phyloP scores from a whole-genome alignment of 148 eudicot species.

The Mesembryanthemum crystallinum region DNA sequence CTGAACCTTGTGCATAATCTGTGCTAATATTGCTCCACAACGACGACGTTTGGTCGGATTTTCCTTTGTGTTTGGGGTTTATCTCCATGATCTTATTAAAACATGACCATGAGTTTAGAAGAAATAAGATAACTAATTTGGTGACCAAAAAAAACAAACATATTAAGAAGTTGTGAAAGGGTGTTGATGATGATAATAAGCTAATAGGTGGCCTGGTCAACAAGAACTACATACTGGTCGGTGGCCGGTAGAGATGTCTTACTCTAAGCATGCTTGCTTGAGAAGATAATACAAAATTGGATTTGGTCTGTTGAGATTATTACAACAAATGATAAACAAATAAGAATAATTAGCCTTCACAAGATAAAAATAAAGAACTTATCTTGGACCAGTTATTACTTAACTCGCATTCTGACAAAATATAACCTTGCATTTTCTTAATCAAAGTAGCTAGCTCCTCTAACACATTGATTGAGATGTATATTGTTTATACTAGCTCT shows the following conservation, averaged over 20 bases:
- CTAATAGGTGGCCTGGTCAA: not conserved
- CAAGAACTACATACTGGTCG: not conserved
- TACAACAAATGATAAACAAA: not conserved
- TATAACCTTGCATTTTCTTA: not conserved
- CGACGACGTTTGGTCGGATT: not conserved
- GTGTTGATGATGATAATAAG: too few species aligned
- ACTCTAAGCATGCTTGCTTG: not conserved
- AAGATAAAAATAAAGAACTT: not conserved
- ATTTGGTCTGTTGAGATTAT: slow-evolving; percentile 4
- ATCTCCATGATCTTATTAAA: not conserved
- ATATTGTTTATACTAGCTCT: not conserved
- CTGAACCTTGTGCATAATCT: not conserved
- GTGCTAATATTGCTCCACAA: not conserved
- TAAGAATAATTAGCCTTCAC: too few species aligned
- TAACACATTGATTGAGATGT: not conserved
- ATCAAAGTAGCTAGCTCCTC: not conserved
- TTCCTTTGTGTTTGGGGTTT: not conserved
- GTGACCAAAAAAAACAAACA: not conserved
- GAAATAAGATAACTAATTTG: not conserved
- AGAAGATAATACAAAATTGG: slow-evolving; percentile 2
- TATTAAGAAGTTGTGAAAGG: not conserved
- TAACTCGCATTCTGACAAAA: not conserved
- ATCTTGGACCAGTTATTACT: not conserved
- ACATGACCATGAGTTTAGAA: not conserved
- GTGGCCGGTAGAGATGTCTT: slow-evolving; percentile 13